Conservation (phyloP, 2,329 filamentous ascomycete species). For the Ophiostoma triangulosporum region DNA sequence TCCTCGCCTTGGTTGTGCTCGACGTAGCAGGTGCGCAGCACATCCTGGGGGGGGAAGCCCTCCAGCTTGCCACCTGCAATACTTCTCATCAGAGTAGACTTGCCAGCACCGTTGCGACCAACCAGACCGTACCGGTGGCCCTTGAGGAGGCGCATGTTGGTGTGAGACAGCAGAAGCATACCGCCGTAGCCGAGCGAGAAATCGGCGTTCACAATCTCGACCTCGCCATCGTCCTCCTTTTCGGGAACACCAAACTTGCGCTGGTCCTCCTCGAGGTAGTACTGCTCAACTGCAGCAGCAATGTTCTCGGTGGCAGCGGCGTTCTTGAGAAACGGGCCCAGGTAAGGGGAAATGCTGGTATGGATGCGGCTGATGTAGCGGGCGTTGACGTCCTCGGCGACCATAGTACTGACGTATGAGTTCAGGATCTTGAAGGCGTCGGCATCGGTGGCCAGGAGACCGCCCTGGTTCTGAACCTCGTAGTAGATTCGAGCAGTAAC, state of each 20-base stretch:
- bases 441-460: slow-evolving; percentile 35
- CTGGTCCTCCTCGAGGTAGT: slow-evolving; percentile 72
- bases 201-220: slow-evolving; percentile 93
- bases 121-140: slow-evolving; percentile 92
- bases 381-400: slow-evolving; percentile 76
- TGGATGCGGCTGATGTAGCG: slow-evolving; percentile 64
- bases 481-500: slow-evolving; percentile 62
- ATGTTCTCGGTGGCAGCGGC: slow-evolving; percentile 47
- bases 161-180: slow-evolving; percentile 92
- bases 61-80: slow-evolving; percentile 94
- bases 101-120: slow-evolving; percentile 97
- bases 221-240: slow-evolving; percentile 81
- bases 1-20: slow-evolving; percentile 99
- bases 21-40: slow-evolving; percentile 91
- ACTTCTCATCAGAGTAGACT: slow-evolving; percentile 88
- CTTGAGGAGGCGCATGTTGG: slow-evolving; percentile 78
- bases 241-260: slow-evolving; percentile 75
- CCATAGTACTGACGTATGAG: slow-evolving; percentile 68
- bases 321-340: slow-evolving; percentile 54
- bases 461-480: slow-evolving; percentile 56
- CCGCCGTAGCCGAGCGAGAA: slow-evolving; percentile 97
- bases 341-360: slow-evolving; percentile 57
- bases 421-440: slow-evolving; percentile 58
- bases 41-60: slow-evolving; percentile 85
- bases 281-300: slow-evolving; percentile 58